Percentiles rank a stretch among this genome's conserved stretches.
Evolutionary conservation across 2,329 filamentous ascomycete species (phyloP).

Genomic region (Talaromyces atroroseus): DNA sequence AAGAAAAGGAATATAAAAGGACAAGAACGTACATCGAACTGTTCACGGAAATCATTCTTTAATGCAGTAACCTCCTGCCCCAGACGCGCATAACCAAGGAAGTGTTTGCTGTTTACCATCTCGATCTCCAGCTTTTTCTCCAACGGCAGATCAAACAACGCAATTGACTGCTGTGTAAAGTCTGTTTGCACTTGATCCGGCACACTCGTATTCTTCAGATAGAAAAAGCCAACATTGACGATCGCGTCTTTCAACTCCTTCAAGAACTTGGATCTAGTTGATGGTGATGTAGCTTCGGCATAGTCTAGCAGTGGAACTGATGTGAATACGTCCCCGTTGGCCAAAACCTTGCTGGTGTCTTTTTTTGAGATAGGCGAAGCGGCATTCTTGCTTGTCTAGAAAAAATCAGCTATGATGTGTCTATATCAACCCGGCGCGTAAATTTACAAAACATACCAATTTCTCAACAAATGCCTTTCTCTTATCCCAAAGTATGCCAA

Average conservation of each 20-base stretch:
- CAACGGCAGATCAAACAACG: constrained; percentile 40
- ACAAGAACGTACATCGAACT: constrained; percentile 27
- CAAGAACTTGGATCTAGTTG: constrained; percentile 24
- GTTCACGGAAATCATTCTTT: constrained; percentile 30
- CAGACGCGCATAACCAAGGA: constrained; percentile 32
- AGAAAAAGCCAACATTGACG: constrained; percentile 34
- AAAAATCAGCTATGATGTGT: background rate
- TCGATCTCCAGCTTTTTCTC: constrained; percentile 47
- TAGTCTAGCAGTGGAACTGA: constrained; percentile 30
- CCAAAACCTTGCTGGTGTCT: background rate
- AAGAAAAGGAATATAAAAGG: background rate
- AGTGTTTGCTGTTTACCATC: constrained; percentile 37
- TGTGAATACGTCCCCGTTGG: constrained; percentile 19
- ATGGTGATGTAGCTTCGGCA: constrained; percentile 16
- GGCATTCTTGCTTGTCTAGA: constrained; percentile 6
- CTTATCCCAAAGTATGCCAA: constrained; percentile 1
- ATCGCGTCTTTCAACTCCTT: constrained; percentile 26
- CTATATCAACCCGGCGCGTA: background rate
- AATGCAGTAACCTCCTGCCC: constrained; percentile 31
- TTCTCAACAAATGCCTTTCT: constrained; percentile 11
- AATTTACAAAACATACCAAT: constrained; percentile 5
- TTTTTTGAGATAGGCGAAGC: background rate
- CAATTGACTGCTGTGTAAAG: constrained; percentile 35
- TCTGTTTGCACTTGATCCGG: constrained; percentile 18
- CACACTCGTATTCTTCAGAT: constrained; percentile 27